phyloP scores from a whole-genome alignment of 2,329 filamentous ascomycete genomes.

The Alternaria sp. region DNA sequence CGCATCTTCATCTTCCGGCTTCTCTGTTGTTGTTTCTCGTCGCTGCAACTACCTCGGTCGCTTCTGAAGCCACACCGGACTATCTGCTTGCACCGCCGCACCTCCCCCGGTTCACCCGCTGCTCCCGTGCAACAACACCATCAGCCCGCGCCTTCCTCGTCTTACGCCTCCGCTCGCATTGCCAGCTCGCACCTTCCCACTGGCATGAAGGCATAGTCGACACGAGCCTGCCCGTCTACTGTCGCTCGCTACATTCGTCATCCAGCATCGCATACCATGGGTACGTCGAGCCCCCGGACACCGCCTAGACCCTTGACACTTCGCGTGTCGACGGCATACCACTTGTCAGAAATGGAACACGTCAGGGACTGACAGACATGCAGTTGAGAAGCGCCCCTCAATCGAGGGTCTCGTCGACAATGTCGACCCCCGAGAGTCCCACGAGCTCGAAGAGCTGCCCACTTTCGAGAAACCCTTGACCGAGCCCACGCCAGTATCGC shows the following conservation, averaged over 20 bases:
- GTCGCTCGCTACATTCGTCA: slow-evolving; percentile 34
- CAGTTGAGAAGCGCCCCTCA: slow-evolving; percentile 50
- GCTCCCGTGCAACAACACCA: slow-evolving; percentile 6
- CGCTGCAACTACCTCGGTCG: slow-evolving; percentile 3
- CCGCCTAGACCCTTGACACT: slow-evolving; percentile 2
- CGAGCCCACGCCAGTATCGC: slow-evolving; percentile 36
- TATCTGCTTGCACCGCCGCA: slow-evolving; percentile 16
- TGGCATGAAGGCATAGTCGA: slow-evolving; percentile 41
- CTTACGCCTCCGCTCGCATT: background rate
- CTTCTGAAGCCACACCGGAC: slow-evolving; percentile 4
- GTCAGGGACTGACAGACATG: slow-evolving; percentile 28
- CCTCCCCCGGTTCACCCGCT: slow-evolving; percentile 10
- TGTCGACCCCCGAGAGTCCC: slow-evolving; percentile 45
- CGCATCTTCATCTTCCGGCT: background rate
- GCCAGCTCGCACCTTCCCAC: slow-evolving; percentile 5
- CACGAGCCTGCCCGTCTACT: slow-evolving; percentile 16
- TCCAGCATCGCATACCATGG: slow-evolving; percentile 33
- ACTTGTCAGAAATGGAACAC: background rate
- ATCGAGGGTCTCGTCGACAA: slow-evolving; percentile 51
- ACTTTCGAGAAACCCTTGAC: slow-evolving; percentile 41
- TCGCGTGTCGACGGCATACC: background rate
- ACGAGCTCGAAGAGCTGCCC: slow-evolving; percentile 46
- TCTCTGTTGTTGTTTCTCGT: background rate
- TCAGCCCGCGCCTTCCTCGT: slow-evolving; percentile 5
- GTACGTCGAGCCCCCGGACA: slow-evolving; percentile 26